Evolutionary conservation across 23 red algal species (phyloP).

Genomic region (Agarophyton chilense): DNA sequence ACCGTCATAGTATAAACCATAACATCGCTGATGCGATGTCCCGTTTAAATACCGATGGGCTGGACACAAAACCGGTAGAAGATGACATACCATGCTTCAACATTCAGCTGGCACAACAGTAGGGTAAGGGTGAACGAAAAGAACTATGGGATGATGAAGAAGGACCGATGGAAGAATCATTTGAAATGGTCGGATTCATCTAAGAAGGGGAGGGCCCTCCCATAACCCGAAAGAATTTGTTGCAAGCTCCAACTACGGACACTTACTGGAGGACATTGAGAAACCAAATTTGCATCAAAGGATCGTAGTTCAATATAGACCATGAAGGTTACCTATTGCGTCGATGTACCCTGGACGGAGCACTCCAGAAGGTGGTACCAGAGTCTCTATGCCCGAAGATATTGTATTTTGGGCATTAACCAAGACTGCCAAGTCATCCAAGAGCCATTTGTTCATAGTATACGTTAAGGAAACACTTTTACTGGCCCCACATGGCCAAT

Average conservation of each 20-base stretch:
- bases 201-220: neutral
- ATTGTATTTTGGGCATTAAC: neutral
- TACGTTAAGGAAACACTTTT: too few relatives aligned
- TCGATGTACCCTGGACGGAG: too few relatives aligned
- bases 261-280: neutral
- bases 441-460: neutral
- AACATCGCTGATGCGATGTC: slow-evolving; percentile 22
- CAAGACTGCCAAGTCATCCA: neutral
- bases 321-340: too few relatives aligned
- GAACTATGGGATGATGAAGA: neutral
- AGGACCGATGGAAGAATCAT: too few relatives aligned
- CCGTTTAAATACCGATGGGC: too few relatives aligned
- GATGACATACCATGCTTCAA: neutral
- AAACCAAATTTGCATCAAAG: neutral
- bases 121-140: neutral
- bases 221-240: neutral
- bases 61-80: neutral
- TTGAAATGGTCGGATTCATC: neutral
- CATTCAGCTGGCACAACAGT: neutral
- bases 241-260: neutral
- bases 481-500: slow-evolving; percentile 1
- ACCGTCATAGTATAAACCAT: neutral
- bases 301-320: neutral
- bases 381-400: neutral
- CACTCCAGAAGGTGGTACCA: too few relatives aligned